phyloP scores from a whole-genome alignment of 345 rosid genomes.

The Boechera stricta region DNA sequence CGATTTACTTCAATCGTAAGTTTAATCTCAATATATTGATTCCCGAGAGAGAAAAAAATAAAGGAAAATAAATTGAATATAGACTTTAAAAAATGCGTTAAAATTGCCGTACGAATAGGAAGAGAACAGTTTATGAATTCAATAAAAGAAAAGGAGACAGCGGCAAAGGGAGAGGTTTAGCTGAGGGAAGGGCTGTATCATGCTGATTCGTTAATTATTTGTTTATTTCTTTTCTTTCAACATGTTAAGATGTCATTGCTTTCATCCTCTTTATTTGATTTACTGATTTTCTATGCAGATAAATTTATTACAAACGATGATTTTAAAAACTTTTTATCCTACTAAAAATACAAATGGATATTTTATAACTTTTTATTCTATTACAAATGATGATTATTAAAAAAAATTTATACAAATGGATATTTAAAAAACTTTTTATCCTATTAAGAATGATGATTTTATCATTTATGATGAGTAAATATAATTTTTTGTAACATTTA shows the following conservation, averaged over 20 bases:
- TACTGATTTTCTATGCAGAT: not conserved
- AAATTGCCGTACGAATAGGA: not conserved
- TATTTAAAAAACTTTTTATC: too few relatives aligned
- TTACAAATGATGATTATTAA: too few relatives aligned
- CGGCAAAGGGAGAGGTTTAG: not conserved
- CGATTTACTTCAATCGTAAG: not conserved
- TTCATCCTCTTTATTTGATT: constrained; percentile 16
- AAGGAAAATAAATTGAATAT: too few relatives aligned
- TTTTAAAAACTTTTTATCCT: too few relatives aligned
- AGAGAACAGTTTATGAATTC: not conserved
- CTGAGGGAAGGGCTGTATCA: constrained; percentile 27
- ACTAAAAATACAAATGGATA: too few relatives aligned
- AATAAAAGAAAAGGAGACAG: not conserved
- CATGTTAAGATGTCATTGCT: constrained; percentile 42
- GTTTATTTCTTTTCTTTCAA: constrained; percentile 8
- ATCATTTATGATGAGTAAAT: too few relatives aligned
- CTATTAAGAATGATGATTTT: too few relatives aligned
- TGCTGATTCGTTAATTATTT: constrained; percentile 17
- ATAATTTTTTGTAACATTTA: too few relatives aligned
- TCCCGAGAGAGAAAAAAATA: not conserved
- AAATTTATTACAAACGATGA: not conserved
- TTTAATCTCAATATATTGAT: not conserved
- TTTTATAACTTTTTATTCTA: too few relatives aligned
- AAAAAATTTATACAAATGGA: too few relatives aligned
- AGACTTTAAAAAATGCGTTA: not conserved